Evolutionary conservation across 2,329 filamentous ascomycete genomes (phyloP), one percentile per base, ranked within the genome.

Genomic region (Chrysoporthe deuterocubensis): DNA sequence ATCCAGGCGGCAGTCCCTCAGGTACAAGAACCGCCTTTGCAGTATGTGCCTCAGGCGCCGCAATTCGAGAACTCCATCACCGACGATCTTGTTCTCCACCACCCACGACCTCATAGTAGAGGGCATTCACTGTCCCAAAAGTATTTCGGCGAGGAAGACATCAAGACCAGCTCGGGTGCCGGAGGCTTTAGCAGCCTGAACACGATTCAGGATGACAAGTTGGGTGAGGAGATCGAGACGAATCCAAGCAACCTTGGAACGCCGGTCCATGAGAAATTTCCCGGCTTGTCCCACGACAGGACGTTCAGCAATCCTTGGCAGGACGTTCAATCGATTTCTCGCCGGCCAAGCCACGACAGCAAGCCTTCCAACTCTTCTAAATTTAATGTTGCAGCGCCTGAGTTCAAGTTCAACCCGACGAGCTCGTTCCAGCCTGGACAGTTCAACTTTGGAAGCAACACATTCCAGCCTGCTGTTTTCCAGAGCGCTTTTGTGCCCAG

Each of bases 301-400:
- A 82, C 82, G 1, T 80, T 87, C 59, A 90, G 85, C 77, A 91
- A 91, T 74, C 88, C 88, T 13, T 91, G 89, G 89, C 83, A 83
- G 37, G 85, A 89, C 62, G 77, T 80, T 7, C 78, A 80, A 37
- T 81, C 84, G 16, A 73, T 76, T 54, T 73, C 79, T 37, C 80
- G 81, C 56, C 81, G 79, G 18, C 80, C 83, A 13, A 87, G 85
- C 71, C 91, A 94, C 74, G 85, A 83, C 21, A 90, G 89, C 75
- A 92, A 91, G 73, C 83, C 89, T 3, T 94, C 89, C 0, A 78
- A 90, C 56, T 93, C 93, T 0, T 50, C 63, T 13, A 94, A 90
- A 72, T 86, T 98, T 73, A 98, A 98, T 74, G 94, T 96, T 42
- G 88, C 91, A 70, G 95, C 95, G 0, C 92, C 94, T 59, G 93